Base-by-base conservation (phyloP, 108 stramenopile genomes). In the Pelagomonas calceolata region DNA sequence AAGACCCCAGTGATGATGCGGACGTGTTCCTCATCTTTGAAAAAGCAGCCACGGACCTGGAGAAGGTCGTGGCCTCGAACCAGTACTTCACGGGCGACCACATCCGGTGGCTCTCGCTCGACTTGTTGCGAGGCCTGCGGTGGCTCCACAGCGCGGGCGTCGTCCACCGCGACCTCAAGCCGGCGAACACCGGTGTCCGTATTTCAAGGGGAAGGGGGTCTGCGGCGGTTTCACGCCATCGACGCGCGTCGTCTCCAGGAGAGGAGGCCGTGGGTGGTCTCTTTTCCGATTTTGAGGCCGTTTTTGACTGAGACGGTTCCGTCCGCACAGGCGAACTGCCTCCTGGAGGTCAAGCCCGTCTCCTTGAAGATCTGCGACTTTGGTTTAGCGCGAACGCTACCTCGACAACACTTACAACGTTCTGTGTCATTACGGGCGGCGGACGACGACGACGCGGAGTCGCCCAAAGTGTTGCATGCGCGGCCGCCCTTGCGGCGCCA, bases 81-180 rank as follows among this genome's bases (percentile, higher is more conserved):
- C 51, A 60, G 51, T 60, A 26, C 51, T 60, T 60, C 10, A 26
- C 51, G 21, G 26, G 7, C 7, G 51, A 60, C 3, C 51, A 60
- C 51, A 26, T 60, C 51, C 51, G 51, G 21, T 60, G 51, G 51
- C 51, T 60, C 51, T 1, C 26, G 26, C 10, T 60, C 21, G 51
- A 60, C 51, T 26, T 60, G 21, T 26, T 60, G 21, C 14, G 26
- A 1, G 51, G 21, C 7, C 1, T 60, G 21, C 51, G 26, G 21
- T 1, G 1, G 21, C 14, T 60, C 21, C 51, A 26, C 51, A 26
- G 26, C 51, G 14, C 21, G 21, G 51, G 51, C 51, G 29, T 60
- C 51, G 51, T 60, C 51, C 51, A 60, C 26, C 51, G 51, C 21
- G 51, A 60, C 51, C 51, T 60, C 51, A 60, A 60, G 51, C 51